These are phyloP conservation scores for Paramecium primaurelia DNA, from an alignment of 73 alveolate genomes.

Conservation along the genomic window DNA sequence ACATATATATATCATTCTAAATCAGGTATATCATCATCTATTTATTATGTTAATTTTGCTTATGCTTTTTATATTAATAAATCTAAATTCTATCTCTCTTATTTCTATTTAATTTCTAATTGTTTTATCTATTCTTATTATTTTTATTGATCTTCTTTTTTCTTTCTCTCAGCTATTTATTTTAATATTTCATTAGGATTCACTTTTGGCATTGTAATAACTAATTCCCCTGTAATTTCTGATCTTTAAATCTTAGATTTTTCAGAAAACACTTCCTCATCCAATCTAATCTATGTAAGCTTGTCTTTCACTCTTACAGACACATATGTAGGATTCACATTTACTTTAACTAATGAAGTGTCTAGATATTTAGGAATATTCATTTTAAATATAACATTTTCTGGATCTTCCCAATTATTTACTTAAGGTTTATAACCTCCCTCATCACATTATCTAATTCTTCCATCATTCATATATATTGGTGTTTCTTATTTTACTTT, in stretches of 20 bases:
- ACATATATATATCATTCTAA: constrained; percentile 55
- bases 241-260: constrained; percentile 83
- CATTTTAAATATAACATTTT: constrained; percentile 73
- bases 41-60: constrained; percentile 34
- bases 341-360: constrained; percentile 92
- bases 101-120: neutral
- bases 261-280: constrained; percentile 82
- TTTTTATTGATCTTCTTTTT: neutral
- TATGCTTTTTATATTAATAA: constrained; percentile 32
- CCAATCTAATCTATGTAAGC: constrained; percentile 84
- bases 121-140: constrained; percentile 11
- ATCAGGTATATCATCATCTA: constrained; percentile 66
- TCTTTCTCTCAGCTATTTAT: constrained; percentile 43
- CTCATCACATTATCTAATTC: constrained; percentile 89
- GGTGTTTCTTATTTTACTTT: constrained; percentile 74
- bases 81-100: constrained; percentile 29
- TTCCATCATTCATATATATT: constrained; percentile 81
- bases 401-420: constrained; percentile 76
- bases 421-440: constrained; percentile 84
- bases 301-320: constrained; percentile 91
- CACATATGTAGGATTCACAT: constrained; percentile 94
- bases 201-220: constrained; percentile 76
- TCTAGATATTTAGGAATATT: constrained; percentile 90
- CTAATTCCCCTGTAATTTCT: constrained; percentile 84
- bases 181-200: constrained; percentile 70